phyloP scores from a whole-genome alignment of 805 yeast genomes.

The Cyberlindnera petersonii region DNA sequence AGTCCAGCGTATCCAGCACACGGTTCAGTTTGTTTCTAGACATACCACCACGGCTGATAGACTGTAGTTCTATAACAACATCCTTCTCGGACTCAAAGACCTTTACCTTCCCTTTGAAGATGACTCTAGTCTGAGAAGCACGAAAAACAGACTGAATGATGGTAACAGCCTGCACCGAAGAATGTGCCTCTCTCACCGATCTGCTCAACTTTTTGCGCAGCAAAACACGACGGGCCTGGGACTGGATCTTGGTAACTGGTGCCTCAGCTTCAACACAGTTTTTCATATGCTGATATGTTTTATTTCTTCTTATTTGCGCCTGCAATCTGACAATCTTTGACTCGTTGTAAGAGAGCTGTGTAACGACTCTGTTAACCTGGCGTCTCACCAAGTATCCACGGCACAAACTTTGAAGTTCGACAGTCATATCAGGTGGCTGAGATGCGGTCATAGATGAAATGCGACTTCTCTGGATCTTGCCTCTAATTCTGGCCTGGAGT shows the following conservation, averaged over 20 bases:
- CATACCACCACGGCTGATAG: conserved; percentile 46
- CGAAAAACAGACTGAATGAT: conserved; percentile 40
- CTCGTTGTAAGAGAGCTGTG: conserved; percentile 17
- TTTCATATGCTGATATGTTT: conserved; percentile 1
- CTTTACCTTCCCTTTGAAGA: background rate
- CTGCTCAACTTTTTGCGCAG: conserved; percentile 22
- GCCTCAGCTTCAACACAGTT: conserved; percentile 9
- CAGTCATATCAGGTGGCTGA: conserved; percentile 11
- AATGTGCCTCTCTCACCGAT: conserved; percentile 21
- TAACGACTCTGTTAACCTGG: conserved; percentile 14
- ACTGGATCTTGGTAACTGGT: conserved; percentile 33
- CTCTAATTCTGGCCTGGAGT: conserved; percentile 38
- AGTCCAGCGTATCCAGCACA: conserved; percentile 25
- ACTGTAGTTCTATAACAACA: conserved; percentile 45
- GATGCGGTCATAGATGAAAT: conserved; percentile 6
- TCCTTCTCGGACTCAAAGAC: conserved; percentile 2
- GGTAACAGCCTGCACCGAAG: conserved; percentile 27
- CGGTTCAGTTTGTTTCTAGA: conserved; percentile 27
- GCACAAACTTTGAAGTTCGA: conserved; percentile 38
- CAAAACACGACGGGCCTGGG: conserved; percentile 33
- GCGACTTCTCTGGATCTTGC: conserved; percentile 20
- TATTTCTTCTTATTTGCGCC: conserved; percentile 16
- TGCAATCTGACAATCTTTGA: conserved; percentile 19
- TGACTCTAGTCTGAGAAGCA: conserved; percentile 20
- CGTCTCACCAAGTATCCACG: conserved; percentile 39